A percentile compares a stretch with the other conserved stretches of the same genome.
phyloP scores from a whole-genome alignment of 148 eudicot genomes.

The Rheum nobile region DNA sequence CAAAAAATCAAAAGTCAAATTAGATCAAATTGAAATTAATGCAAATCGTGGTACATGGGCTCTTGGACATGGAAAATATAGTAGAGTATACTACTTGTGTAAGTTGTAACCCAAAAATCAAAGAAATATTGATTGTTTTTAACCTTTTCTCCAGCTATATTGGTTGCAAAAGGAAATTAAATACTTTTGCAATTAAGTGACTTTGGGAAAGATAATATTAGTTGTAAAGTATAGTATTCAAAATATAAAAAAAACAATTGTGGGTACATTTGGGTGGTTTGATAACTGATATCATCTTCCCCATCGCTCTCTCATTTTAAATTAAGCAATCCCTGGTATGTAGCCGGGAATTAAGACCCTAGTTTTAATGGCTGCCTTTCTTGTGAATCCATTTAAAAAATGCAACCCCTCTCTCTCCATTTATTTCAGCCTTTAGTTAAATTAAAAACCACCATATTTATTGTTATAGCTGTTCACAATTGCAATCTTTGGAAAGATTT shows the following conservation, averaged over 20 bases:
- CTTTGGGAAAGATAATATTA: constrained; percentile 8
- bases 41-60: background rate
- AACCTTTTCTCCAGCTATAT: background rate
- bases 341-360: constrained; percentile 5
- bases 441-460: background rate
- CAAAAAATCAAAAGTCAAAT: background rate
- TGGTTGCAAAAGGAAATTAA: background rate
- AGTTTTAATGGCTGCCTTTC: constrained; percentile 1
- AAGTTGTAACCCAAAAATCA: background rate
- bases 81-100: too few relatives aligned
- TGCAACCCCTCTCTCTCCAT: background rate
- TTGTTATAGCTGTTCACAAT: background rate
- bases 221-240: background rate
- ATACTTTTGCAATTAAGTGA: constrained; percentile 3
- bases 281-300: constrained; percentile 1
- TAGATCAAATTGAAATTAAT: constrained; percentile 2
- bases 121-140: background rate
- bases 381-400: constrained; percentile 2
- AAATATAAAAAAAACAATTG: background rate
- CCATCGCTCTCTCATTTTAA: background rate
- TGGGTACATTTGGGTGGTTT: background rate
- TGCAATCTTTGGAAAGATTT: background rate
- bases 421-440: background rate
- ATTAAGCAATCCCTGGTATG: background rate
- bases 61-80: background rate